phyloP scores from a whole-genome alignment of 2,329 filamentous ascomycete species.

The Penicillium sp. region DNA sequence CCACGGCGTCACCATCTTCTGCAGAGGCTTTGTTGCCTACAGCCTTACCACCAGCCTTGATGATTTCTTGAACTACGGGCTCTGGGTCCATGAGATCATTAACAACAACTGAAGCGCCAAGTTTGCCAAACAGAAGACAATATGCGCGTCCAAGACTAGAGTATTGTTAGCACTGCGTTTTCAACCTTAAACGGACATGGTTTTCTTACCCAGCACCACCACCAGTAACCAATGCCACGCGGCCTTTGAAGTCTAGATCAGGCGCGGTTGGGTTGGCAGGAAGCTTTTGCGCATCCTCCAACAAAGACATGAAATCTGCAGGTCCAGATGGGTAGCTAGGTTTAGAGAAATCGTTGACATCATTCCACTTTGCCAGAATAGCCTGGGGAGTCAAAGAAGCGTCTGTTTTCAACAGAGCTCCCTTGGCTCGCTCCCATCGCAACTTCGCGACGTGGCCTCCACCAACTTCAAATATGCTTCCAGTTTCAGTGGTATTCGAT shows the following conservation, averaged over 20 bases:
- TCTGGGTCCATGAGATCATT: constrained; percentile 96
- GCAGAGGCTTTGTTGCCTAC: constrained; percentile 90
- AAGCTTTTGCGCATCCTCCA: constrained; percentile 79
- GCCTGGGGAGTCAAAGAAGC: constrained; percentile 82
- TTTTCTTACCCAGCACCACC: constrained; percentile 68
- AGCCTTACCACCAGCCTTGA: constrained; percentile 81
- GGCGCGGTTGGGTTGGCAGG: constrained; percentile 67
- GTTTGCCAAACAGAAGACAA: constrained; percentile 78
- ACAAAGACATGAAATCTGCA: constrained; percentile 80
- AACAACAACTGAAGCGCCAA: constrained; percentile 81
- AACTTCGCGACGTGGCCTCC: constrained; percentile 90
- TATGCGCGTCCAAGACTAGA: constrained; percentile 82
- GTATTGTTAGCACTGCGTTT: constrained; percentile 3
- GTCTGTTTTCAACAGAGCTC: constrained; percentile 85
- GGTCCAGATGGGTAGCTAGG: constrained; percentile 79
- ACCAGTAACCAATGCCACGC: constrained; percentile 82
- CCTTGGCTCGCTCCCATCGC: constrained; percentile 89
- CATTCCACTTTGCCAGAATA: constrained; percentile 82
- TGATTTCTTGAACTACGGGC: constrained; percentile 85
- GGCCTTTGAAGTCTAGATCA: constrained; percentile 75
- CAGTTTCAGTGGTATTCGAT: constrained; percentile 76
- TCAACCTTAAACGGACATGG: not conserved
- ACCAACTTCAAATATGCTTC: constrained; percentile 88
- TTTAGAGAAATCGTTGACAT: constrained; percentile 79
- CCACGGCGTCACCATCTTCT: constrained; percentile 83